Evolutionary conservation across 78 protist genomes (phyloP).

Genomic region (Emiliania huxleyi): DNA sequence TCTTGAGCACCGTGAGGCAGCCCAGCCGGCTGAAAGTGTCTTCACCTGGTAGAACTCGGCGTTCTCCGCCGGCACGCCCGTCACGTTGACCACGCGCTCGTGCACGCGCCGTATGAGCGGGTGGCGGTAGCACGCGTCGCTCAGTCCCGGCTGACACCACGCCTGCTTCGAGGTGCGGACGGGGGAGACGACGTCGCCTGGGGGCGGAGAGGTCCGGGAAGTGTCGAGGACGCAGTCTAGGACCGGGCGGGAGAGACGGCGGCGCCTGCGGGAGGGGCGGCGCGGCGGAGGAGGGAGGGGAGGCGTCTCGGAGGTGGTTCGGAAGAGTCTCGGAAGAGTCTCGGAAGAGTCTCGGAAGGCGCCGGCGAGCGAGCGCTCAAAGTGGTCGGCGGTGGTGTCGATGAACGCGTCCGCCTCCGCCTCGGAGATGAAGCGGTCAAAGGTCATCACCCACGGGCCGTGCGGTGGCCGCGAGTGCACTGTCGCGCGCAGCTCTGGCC

Average conservation of each 20-base stretch:
- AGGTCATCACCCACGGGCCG: neutral
- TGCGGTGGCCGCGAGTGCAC: neutral
- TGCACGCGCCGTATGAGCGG: neutral
- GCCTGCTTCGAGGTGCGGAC: neutral
- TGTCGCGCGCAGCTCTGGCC: neutral
- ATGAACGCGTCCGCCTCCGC: neutral
- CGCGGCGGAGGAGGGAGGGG: too few relatives aligned
- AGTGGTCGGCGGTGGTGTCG: neutral
- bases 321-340: too few relatives aligned
- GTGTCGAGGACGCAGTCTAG: too few relatives aligned
- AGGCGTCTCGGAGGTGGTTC: too few relatives aligned
- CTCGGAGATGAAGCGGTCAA: neutral
- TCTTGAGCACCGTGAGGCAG: too few relatives aligned
- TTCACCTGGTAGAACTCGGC: neutral
- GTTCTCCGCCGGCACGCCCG: neutral
- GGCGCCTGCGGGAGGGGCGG: too few relatives aligned
- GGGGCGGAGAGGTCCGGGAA: too few relatives aligned
- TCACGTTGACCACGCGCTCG: neutral
- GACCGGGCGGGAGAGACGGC: too few relatives aligned
- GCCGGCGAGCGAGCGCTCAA: slow-evolving; percentile 14
- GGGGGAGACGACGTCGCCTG: neutral
- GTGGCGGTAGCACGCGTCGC: neutral
- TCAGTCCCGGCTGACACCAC: neutral
- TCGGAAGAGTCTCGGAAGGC: too few relatives aligned
- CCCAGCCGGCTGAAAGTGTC: too few relatives aligned